Evolutionary conservation across 306 rosid species (phyloP), one percentile per base, ranked within the genome.

Genomic region (Abrus pulchellus): DNA sequence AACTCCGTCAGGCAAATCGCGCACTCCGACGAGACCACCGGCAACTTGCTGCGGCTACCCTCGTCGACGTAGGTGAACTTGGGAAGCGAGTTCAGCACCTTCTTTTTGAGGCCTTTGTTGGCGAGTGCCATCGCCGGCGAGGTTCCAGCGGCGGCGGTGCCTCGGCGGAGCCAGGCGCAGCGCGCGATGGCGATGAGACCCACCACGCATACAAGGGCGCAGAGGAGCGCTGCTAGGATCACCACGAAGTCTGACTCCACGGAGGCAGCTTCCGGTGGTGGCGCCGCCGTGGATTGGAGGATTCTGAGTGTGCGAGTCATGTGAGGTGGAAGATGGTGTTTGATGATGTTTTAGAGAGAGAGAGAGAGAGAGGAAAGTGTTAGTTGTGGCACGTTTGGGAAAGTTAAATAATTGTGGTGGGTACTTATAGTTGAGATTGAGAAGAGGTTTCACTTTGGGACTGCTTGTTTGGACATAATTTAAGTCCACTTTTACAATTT

Each of bases 101-200:
- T 93, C 87, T 93, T 93, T 74, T 89, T 91, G 0, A 91, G 68
- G 0, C 97, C 96, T 33, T 81, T 88, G 71, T 90, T 89, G 7
- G 88, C 91, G 0, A 79, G 41, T 3, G 92, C 20, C 50, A 36
- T 3, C 3, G 75, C 11, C 1, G 86, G 77, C 3, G 63, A 29
- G 1, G 43, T 28, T 0, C 71, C 71, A 30, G 3, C 79, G 29
- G 63, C 49, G 1, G 29, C 57, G 0, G 88, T 30, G 5, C 57
- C 62, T 3, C 92, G 92, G 13, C 97, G 90, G 61, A 91, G 85
- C 96, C 97, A 93, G 1, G 97, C 82, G 61, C 97, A 93, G 30
- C 94, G 90, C 2, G 87, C 94, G 20, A 93, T 89, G 29, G 97
- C 96, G 7, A 87, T 70, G 11, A 93, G 86, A 7, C 96, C 96